These are phyloP conservation scores for Leccinum subtestaceum DNA, from an alignment of 768 basidiomycete species.

Conservation along the genomic window DNA sequence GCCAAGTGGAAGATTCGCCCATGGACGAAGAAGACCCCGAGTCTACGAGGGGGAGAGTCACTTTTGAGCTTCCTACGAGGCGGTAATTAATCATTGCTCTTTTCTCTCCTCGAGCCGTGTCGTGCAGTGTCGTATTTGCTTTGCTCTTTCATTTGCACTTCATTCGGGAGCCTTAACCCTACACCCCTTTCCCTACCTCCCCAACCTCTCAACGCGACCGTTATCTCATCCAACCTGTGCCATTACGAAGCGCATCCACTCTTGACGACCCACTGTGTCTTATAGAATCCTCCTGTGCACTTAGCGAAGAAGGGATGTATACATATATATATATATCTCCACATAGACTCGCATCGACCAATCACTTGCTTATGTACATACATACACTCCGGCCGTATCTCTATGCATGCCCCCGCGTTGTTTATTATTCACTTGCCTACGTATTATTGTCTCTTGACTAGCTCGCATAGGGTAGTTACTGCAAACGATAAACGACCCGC, in stretches of 20 bases:
- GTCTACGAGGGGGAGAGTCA: slow-evolving; percentile 14
- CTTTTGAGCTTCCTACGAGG: slow-evolving; percentile 22
- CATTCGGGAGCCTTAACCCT: not conserved
- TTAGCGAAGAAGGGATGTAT: not conserved
- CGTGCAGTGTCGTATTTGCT: not conserved
- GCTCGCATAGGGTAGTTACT: not conserved
- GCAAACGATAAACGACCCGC: not conserved
- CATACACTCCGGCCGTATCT: not conserved
- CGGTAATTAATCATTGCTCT: not conserved
- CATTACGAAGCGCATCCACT: not conserved
- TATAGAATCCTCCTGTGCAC: not conserved
- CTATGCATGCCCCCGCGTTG: not conserved
- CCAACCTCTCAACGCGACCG: not conserved
- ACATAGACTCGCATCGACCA: not conserved
- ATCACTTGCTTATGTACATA: not conserved
- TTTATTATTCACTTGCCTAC: not conserved
- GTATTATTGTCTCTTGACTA: not conserved
- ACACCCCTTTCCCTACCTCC: not conserved
- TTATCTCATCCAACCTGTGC: not conserved
- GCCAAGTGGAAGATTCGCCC: slow-evolving; percentile 8
- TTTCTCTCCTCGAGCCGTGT: not conserved
- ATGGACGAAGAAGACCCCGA: slow-evolving; percentile 15
- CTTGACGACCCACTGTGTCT: not conserved
- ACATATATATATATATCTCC: not conserved
- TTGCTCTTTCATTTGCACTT: not conserved